Percentiles rank a stretch among this genome's conserved stretches.
phyloP scores from a whole-genome alignment of 1,284 basidiomycete species.

The Pseudozyma tsukubaensis region DNA sequence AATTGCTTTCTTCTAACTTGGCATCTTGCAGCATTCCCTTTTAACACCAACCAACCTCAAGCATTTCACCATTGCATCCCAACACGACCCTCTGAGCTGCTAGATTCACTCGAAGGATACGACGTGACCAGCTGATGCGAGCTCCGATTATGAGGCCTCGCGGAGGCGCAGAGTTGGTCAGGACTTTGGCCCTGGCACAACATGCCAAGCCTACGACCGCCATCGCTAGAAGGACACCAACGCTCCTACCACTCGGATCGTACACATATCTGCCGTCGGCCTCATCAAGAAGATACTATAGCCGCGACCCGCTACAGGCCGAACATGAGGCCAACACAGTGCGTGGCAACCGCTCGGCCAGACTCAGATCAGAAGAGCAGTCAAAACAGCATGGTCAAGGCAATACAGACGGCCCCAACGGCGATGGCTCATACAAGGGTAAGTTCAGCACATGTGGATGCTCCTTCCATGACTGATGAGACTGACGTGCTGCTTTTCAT shows the following conservation, averaged over 20 bases:
- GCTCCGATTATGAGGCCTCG: conserved; percentile 24
- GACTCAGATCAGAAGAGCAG: conserved; percentile 30
- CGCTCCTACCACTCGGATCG: not conserved
- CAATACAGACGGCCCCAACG: conserved; percentile 4
- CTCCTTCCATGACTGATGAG: no score
- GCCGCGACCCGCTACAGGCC: conserved; percentile 58
- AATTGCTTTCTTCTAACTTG: no score
- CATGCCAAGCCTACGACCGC: not conserved
- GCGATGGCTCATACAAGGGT: conserved; percentile 21
- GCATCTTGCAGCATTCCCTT: no score
- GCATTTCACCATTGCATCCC: no score
- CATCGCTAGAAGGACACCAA: conserved; percentile 1
- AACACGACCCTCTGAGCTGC: no score
- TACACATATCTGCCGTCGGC: not conserved
- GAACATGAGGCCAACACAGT: conserved; percentile 62
- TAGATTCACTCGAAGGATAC: not conserved
- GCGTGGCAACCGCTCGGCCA: conserved; percentile 56
- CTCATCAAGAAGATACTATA: conserved; percentile 33
- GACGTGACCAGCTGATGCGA: conserved; percentile 14
- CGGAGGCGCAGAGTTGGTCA: conserved; percentile 15
- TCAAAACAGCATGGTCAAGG: conserved; percentile 16
- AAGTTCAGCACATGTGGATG: not conserved
- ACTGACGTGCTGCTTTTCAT: not conserved
- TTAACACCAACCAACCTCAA: no score
- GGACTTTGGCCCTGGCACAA: conserved; percentile 9